Conservation (phyloP, 495 filamentous ascomycete species). For the Penicillium ucsense region DNA sequence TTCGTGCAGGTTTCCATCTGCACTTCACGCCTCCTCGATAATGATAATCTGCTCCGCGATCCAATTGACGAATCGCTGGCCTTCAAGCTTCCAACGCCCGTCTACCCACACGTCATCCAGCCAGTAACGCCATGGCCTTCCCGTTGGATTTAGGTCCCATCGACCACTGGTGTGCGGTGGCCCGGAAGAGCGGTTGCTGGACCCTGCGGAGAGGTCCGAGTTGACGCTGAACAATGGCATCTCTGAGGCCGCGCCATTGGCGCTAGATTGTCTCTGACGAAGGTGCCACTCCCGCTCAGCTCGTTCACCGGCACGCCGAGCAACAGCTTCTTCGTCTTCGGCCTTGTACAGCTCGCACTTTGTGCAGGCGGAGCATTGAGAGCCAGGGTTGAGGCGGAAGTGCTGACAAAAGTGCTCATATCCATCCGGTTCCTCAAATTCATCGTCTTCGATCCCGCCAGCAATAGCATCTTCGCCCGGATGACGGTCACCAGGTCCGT, state of each 20-base stretch:
- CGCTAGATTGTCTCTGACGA: conserved; percentile 41
- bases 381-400: conserved; percentile 65
- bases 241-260: conserved; percentile 4
- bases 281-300: conserved; percentile 77
- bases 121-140: conserved; percentile 28
- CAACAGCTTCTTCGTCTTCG: conserved; percentile 75
- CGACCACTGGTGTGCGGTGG: conserved; percentile 3
- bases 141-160: conserved; percentile 11
- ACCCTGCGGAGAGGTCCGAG: conserved; percentile 21
- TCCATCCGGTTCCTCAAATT: conserved; percentile 48
- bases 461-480: conserved; percentile 8
- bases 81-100: conserved; percentile 34
- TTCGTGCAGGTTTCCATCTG: no score
- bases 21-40: conserved; percentile 24
- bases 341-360: conserved; percentile 83
- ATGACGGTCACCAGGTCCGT: not conserved
- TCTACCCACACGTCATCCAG: conserved; percentile 27
- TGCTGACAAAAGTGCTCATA: conserved; percentile 94
- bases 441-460: conserved; percentile 13
- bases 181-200: conserved; percentile 3
- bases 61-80: conserved; percentile 37
- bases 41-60: conserved; percentile 31
- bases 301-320: conserved; percentile 62
- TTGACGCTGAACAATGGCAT: conserved; percentile 24
- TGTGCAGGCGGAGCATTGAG: conserved; percentile 64